Conservation (phyloP, 768 basidiomycete species). For the Amyloporia xantha region DNA sequence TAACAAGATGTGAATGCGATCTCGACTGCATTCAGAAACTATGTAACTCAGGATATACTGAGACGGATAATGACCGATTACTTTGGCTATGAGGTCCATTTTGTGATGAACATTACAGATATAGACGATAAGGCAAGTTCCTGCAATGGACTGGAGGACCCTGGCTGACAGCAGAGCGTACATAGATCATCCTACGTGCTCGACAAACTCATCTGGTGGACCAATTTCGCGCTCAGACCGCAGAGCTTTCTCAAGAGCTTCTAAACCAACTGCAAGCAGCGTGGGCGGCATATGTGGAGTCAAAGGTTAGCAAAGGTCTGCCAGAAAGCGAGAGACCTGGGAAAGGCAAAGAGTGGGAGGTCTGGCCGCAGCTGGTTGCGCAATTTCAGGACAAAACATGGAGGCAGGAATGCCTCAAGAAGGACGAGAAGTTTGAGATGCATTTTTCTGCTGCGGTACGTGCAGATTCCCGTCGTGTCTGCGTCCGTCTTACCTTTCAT, state of each 20-base stretch:
- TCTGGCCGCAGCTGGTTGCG: slow-evolving; percentile 48
- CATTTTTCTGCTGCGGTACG: slow-evolving; percentile 73
- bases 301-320: slow-evolving; percentile 60
- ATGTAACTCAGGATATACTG: slow-evolving; percentile 91
- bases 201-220: slow-evolving; percentile 73
- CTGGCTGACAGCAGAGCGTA: background rate
- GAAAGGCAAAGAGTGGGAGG: slow-evolving; percentile 41
- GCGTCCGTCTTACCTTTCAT: background rate
- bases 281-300: slow-evolving; percentile 59
- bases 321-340: slow-evolving; percentile 40
- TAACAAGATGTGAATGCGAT: background rate
- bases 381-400: slow-evolving; percentile 48
- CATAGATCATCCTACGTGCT: slow-evolving; percentile 87
- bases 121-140: slow-evolving; percentile 91
- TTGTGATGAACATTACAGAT: slow-evolving; percentile 99
- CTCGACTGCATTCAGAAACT: slow-evolving; percentile 56
- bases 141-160: background rate
- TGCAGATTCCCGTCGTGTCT: slow-evolving; percentile 13
- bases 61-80: slow-evolving; percentile 89
- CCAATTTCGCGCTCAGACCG: slow-evolving; percentile 49
- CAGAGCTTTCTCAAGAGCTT: slow-evolving; percentile 48
- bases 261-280: slow-evolving; percentile 50
- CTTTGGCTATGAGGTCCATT: slow-evolving; percentile 96
- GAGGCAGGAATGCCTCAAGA: slow-evolving; percentile 63
- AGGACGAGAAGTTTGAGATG: slow-evolving; percentile 93